Evolutionary conservation across 257 asterid species (phyloP).

Genomic region (Plantago ovata): DNA sequence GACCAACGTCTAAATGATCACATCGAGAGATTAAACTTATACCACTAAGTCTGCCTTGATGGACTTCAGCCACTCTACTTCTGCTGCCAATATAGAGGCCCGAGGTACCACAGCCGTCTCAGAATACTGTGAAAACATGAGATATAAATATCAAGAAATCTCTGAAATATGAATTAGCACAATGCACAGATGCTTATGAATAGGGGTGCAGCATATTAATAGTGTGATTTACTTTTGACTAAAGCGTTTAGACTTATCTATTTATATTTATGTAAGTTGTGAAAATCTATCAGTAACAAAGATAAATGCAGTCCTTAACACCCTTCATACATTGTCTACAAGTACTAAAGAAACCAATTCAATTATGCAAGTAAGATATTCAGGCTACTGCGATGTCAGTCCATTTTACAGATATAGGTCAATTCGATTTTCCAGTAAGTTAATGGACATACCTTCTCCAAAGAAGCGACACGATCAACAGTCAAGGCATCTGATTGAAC

Average conservation of each 20-base stretch:
- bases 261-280: no score
- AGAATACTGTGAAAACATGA: no score
- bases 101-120: conserved; percentile 99
- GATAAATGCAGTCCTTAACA: no score
- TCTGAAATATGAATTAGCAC: no score
- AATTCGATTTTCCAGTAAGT: conserved; percentile 2
- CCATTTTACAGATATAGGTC: background rate
- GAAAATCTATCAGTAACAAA: no score
- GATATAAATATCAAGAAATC: no score
- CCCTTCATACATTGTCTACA: no score
- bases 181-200: no score
- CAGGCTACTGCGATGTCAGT: background rate
- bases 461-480: conserved; percentile 96
- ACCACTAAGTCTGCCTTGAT: conserved; percentile 95
- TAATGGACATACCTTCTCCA: conserved; percentile 60
- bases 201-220: no score
- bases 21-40: conserved; percentile 15
- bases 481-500: conserved; percentile 99
- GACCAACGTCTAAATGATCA: background rate
- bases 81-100: conserved; percentile 70
- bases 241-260: no score
- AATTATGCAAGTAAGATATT: conserved; percentile 14
- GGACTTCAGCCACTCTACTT: conserved; percentile 93
- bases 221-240: no score
- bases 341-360: conserved; percentile 40